A percentile compares a stretch with the other conserved stretches of the same genome.
These are phyloP conservation scores for Bacidia rubella DNA, from an alignment of 495 filamentous ascomycete species.

Conservation along the genomic window DNA sequence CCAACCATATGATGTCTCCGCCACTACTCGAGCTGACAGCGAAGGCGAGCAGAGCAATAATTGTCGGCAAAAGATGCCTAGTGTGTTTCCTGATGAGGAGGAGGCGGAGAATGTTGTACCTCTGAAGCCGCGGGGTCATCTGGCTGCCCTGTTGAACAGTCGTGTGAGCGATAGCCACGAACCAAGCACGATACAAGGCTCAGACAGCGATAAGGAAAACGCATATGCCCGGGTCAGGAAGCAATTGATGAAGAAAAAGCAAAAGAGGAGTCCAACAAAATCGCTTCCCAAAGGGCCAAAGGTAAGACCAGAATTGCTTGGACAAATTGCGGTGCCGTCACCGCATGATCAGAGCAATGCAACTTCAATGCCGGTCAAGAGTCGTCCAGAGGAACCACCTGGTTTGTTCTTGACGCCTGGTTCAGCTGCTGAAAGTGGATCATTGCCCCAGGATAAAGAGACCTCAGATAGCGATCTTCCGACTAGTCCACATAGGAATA, in stretches of 20 bases:
- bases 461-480: constrained; percentile 35
- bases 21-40: too few relatives aligned
- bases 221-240: constrained; percentile 18
- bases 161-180: constrained; percentile 17
- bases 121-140: constrained; percentile 50
- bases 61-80: too few relatives aligned
- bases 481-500: constrained; percentile 32
- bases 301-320: too few relatives aligned
- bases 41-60: constrained; percentile 15
- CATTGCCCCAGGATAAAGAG: constrained; percentile 8
- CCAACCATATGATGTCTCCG: too few relatives aligned
- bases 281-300: too few relatives aligned
- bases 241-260: constrained; percentile 10
- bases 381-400: constrained; percentile 26
- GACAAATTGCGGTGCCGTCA: too few relatives aligned
- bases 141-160: constrained; percentile 54
- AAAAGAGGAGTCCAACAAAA: too few relatives aligned
- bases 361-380: too few relatives aligned
- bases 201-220: constrained; percentile 14
- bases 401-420: constrained; percentile 26
- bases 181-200: constrained; percentile 8
- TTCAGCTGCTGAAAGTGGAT: constrained; percentile 2
- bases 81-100: constrained; percentile 5
- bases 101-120: constrained; percentile 39
- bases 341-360: too few relatives aligned